phyloP scores from a whole-genome alignment of 441 rosid species.

The Adansonia madagascariensis region DNA sequence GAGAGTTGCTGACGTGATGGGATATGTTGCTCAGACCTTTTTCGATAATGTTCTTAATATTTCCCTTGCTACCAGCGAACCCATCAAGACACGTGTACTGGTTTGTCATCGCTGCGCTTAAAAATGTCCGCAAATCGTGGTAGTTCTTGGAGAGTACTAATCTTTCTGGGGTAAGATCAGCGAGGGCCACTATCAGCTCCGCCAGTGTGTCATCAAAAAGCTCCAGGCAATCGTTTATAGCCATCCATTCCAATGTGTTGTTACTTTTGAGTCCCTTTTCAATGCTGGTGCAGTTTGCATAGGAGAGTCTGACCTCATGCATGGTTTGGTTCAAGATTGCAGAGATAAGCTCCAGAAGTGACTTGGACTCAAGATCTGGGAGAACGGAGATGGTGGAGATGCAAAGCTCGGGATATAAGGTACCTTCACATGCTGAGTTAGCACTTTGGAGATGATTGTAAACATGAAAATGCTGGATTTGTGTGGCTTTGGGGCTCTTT shows the following conservation, averaged over 20 bases:
- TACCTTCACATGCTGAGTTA: slow-evolving; percentile 51
- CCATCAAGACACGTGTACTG: slow-evolving; percentile 69
- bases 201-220: slow-evolving; percentile 43
- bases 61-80: slow-evolving; percentile 40
- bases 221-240: slow-evolving; percentile 52
- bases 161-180: slow-evolving; percentile 35
- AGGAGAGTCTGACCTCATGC: slow-evolving; percentile 44
- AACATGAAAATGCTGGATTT: slow-evolving; percentile 35
- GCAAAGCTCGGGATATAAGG: slow-evolving; percentile 59
- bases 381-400: slow-evolving; percentile 52
- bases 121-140: slow-evolving; percentile 45
- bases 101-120: slow-evolving; percentile 64
- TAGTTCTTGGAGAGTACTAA: slow-evolving; percentile 23
- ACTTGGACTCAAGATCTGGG: slow-evolving; percentile 48
- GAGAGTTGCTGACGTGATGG: slow-evolving; percentile 48
- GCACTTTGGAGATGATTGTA: slow-evolving; percentile 44
- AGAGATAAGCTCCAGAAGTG: slow-evolving; percentile 51
- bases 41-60: slow-evolving; percentile 36
- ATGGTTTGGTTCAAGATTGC: slow-evolving; percentile 54
- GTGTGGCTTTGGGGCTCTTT: slow-evolving; percentile 10
- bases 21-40: slow-evolving; percentile 44
- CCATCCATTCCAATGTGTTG: slow-evolving; percentile 40
- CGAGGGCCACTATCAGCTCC: slow-evolving; percentile 39
- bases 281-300: slow-evolving; percentile 48
- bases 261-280: slow-evolving; percentile 29